phyloP scores from a whole-genome alignment of 202 grass and related monocot genomes.

The Schoenoplectus tabernaemontani region DNA sequence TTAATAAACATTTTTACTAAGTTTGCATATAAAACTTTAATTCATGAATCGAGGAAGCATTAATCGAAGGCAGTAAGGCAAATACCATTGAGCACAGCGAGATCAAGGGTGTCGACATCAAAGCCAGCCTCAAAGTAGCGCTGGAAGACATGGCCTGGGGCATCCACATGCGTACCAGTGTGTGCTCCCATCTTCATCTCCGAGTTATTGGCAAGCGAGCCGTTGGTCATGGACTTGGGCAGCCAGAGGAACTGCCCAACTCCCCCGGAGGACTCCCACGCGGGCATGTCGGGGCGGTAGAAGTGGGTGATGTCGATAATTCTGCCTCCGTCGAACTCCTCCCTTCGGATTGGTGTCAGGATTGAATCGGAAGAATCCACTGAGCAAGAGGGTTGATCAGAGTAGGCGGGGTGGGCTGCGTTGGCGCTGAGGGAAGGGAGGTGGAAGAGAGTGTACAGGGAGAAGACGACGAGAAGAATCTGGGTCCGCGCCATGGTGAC shows the following conservation, averaged over 20 bases:
- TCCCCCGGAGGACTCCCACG: constrained; percentile 50
- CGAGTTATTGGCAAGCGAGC: constrained; percentile 62
- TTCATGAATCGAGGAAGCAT: neutral
- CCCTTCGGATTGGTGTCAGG: constrained; percentile 33
- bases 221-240: constrained; percentile 56
- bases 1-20: neutral
- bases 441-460: constrained; percentile 6
- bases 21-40: neutral
- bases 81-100: constrained; percentile 67
- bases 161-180: constrained; percentile 78
- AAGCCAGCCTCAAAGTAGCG: constrained; percentile 78
- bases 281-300: constrained; percentile 55
- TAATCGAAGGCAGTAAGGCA: neutral
- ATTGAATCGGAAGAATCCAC: neutral
- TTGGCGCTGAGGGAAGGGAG: constrained; percentile 4
- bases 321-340: constrained; percentile 52
- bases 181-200: constrained; percentile 59
- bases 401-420: constrained; percentile 28
- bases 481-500: constrained; percentile 20
- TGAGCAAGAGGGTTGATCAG: constrained; percentile 12
- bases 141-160: constrained; percentile 72
- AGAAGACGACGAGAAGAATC: neutral
- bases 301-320: constrained; percentile 68
- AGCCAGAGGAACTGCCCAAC: constrained; percentile 51
- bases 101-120: constrained; percentile 78